phyloP scores from a whole-genome alignment of 164 flowering plant species.

The Berberis vulgaris region DNA sequence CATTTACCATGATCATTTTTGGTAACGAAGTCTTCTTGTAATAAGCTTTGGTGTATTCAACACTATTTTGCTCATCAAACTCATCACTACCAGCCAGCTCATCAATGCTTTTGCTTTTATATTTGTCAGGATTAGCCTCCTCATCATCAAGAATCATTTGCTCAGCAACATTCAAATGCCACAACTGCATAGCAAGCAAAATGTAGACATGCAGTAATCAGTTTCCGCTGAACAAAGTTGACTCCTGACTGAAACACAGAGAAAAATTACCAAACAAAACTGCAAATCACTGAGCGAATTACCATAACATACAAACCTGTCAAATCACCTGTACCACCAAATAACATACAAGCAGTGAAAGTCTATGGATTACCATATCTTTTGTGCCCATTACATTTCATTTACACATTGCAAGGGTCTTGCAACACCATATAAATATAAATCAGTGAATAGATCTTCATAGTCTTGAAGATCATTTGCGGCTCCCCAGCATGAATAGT shows the following conservation, averaged over 20 bases:
- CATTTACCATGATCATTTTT: conserved; percentile 57
- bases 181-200: conserved; percentile 50
- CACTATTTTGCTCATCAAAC: conserved; percentile 54
- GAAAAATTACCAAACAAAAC: background rate
- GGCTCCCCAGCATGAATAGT: background rate
- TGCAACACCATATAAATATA: background rate
- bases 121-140: conserved; percentile 82
- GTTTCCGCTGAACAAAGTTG: too few species aligned
- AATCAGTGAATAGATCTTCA: background rate
- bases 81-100: conserved; percentile 56
- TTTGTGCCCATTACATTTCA: too few species aligned
- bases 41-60: conserved; percentile 45
- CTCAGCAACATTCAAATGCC: conserved; percentile 93
- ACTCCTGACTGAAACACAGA: background rate
- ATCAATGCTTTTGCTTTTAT: conserved; percentile 46
- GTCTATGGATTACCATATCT: background rate
- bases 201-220: background rate
- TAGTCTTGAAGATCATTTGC: background rate
- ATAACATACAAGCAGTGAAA: background rate
- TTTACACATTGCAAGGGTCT: too few species aligned
- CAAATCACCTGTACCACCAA: background rate
- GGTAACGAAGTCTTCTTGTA: conserved; percentile 58
- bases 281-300: background rate
- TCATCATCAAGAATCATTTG: conserved; percentile 89
- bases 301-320: background rate